Evolutionary conservation across 768 basidiomycete species (phyloP).

Genomic region (Suillus occidentalis): DNA sequence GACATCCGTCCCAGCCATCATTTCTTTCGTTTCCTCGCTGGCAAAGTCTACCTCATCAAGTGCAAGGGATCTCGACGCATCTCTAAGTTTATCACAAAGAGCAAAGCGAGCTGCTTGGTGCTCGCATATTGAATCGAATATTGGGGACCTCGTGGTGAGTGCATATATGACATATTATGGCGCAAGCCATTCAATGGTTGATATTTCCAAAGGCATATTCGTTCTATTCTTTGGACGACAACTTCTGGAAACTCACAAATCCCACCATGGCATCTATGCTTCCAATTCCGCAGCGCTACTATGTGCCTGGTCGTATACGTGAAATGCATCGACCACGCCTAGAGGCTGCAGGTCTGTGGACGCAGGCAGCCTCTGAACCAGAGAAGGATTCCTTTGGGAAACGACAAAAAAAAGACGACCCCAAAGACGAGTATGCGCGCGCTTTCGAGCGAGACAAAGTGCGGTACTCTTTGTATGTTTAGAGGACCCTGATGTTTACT

Average conservation of each 20-base stretch:
- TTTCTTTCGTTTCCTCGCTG: conserved; percentile 62
- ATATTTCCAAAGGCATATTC: conserved; percentile 50
- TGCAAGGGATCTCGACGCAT: conserved; percentile 47
- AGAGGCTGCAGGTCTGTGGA: conserved; percentile 67
- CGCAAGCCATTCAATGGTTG: conserved; percentile 8
- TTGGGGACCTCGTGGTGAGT: conserved; percentile 74
- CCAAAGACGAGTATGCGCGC: conserved; percentile 43
- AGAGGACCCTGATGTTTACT: neutral
- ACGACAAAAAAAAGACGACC: conserved; percentile 32
- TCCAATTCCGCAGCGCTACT: conserved; percentile 71
- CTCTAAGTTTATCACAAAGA: conserved; percentile 45
- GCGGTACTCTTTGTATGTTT: neutral
- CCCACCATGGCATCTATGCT: conserved; percentile 56
- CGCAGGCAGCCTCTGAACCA: conserved; percentile 36
- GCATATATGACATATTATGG: neutral
- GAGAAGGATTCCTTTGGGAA: conserved; percentile 40
- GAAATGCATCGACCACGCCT: conserved; percentile 55
- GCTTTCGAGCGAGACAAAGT: conserved; percentile 68
- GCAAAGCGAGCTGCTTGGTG: conserved; percentile 61
- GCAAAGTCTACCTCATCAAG: conserved; percentile 34
- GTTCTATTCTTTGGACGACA: conserved; percentile 60
- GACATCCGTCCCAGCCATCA: conserved; percentile 57
- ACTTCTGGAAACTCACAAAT: conserved; percentile 60
- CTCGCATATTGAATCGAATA: conserved; percentile 61
- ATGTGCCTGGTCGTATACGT: conserved; percentile 65